Evolutionary conservation across 345 rosid genomes (phyloP).

Genomic region (Cochlearia excelsa): DNA sequence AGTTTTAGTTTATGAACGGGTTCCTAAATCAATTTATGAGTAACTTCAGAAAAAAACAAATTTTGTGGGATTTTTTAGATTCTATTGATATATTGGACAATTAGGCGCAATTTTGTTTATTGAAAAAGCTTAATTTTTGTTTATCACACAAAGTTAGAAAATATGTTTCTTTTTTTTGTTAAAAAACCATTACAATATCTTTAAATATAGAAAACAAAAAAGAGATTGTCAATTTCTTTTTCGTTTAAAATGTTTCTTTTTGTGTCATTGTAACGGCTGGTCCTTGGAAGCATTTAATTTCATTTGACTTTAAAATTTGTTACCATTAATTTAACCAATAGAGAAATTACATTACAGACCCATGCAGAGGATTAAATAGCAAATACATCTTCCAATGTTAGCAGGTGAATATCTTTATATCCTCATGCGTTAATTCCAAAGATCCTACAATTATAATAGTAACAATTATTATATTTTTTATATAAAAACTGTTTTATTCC

Average conservation of each 20-base stretch:
- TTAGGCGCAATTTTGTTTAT: neutral
- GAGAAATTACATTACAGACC: neutral
- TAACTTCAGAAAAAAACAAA: too few relatives aligned
- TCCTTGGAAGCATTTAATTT: conserved; percentile 27
- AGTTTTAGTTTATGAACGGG: too few relatives aligned
- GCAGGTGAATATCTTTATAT: conserved; percentile 13
- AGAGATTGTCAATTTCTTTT: conserved; percentile 9
- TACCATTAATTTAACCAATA: neutral
- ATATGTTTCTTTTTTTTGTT: too few relatives aligned
- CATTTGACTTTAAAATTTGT: conserved; percentile 17
- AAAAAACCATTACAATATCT: neutral
- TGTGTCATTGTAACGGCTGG: conserved; percentile 28
- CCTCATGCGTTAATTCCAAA: conserved; percentile 21
- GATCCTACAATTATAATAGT: neutral
- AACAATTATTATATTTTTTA: neutral
- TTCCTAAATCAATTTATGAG: too few relatives aligned
- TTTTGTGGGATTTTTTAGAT: neutral
- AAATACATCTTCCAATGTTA: conserved; percentile 24
- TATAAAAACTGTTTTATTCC: neutral
- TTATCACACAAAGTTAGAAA: too few relatives aligned
- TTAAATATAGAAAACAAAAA: neutral
- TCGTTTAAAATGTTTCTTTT: neutral
- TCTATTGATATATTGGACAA: neutral
- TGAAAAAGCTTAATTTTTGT: neutral
- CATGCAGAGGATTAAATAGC: conserved; percentile 6